These are phyloP conservation scores for Rubroshorea leprosula DNA, from an alignment of 345 rosid species.

Conservation along the genomic window DNA sequence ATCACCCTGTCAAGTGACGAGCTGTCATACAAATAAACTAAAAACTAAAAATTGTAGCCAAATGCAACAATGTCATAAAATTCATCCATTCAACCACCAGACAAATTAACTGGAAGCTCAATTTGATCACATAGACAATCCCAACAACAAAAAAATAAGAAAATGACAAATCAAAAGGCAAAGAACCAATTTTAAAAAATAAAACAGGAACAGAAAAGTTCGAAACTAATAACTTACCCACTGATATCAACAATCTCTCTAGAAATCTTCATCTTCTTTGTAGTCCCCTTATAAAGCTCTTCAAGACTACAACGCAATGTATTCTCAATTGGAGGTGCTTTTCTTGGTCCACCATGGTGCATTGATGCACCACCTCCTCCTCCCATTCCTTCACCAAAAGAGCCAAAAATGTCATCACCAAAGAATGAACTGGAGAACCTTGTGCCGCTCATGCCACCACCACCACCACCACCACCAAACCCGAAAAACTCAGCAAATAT, in stretches of 20 bases:
- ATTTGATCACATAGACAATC: too few relatives aligned
- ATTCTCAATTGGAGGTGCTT: slow-evolving; percentile 55
- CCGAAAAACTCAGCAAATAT: slow-evolving; percentile 77
- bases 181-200: not conserved
- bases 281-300: slow-evolving; percentile 64
- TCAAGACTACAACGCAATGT: slow-evolving; percentile 61
- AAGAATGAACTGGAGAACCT: too few relatives aligned
- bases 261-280: slow-evolving; percentile 87
- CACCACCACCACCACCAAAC: not conserved
- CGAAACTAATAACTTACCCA: slow-evolving; percentile 41
- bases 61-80: too few relatives aligned
- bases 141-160: too few relatives aligned
- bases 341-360: slow-evolving; percentile 43
- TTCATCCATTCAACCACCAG: too few relatives aligned
- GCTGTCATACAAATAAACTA: too few relatives aligned
- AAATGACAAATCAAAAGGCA: too few relatives aligned
- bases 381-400: slow-evolving; percentile 38
- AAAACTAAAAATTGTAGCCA: too few relatives aligned
- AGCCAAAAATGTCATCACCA: too few relatives aligned
- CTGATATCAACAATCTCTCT: slow-evolving; percentile 60
- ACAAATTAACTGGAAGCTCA: too few relatives aligned
- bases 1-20: too few relatives aligned
- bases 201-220: not conserved
- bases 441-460: not conserved
- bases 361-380: slow-evolving; percentile 28